These are phyloP conservation scores for Xerocomus spinulosus DNA, from an alignment of 768 basidiomycete species.

Conservation along the genomic window DNA sequence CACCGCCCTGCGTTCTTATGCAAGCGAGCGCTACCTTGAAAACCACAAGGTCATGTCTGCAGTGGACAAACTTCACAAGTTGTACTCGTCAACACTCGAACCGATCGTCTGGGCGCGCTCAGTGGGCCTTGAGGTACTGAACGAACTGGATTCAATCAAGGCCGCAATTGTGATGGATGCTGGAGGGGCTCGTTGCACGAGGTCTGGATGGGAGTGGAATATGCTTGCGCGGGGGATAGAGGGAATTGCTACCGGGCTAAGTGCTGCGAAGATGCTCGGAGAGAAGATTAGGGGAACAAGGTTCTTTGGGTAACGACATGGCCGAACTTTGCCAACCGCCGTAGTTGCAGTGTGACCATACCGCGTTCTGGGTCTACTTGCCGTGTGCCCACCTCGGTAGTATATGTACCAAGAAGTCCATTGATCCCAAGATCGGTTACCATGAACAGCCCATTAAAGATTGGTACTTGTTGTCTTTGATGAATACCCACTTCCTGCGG, in stretches of 20 bases:
- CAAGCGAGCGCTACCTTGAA: constrained; percentile 73
- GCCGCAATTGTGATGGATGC: constrained; percentile 78
- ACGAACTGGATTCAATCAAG: constrained; percentile 83
- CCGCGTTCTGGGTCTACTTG: too few species aligned
- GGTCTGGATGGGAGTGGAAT: constrained; percentile 32
- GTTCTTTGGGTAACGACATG: constrained; percentile 4
- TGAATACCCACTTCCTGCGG: too few species aligned
- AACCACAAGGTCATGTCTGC: constrained; percentile 85
- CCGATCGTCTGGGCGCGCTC: constrained; percentile 85
- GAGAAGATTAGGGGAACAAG: constrained; percentile 12
- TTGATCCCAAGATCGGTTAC: too few species aligned
- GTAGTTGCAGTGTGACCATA: too few species aligned
- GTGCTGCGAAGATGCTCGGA: constrained; percentile 28
- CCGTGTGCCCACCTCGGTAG: too few species aligned
- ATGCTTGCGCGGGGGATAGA: constrained; percentile 42
- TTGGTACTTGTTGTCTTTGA: too few species aligned
- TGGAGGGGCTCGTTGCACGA: constrained; percentile 39
- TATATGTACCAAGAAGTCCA: too few species aligned
- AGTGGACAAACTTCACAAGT: constrained; percentile 85
- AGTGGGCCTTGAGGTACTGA: constrained; percentile 84
- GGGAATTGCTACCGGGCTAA: constrained; percentile 35
- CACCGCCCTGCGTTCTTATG: constrained; percentile 71
- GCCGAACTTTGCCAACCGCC: too few species aligned
- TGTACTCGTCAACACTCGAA: constrained; percentile 65
- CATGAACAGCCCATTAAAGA: too few species aligned